Evolutionary conservation across 805 yeast genomes (phyloP), one percentile per base, ranked within the genome.

Genomic region (Ogataea paraovalis): DNA sequence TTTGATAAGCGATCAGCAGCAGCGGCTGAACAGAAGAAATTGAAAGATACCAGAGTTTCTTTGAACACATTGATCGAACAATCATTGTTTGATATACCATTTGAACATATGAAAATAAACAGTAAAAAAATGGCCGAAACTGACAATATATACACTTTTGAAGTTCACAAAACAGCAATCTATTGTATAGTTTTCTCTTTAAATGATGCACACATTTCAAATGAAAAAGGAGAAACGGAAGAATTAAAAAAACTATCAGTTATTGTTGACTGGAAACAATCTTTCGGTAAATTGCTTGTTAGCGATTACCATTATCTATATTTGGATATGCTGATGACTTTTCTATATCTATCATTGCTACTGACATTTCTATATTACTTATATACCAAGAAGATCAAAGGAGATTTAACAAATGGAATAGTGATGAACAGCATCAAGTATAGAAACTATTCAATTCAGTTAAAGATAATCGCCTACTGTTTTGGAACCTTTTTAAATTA

Each of bases 201-300:
- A 12, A 52, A 57, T 1, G 44, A 22, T 20, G 44, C 46, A 16
- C 25, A 20, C 49, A 42, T 13, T 37, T 10, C 9, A 22, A 22
- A 13, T n/a, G 5, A 14, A 39, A 14, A 10, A 20, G 23, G 34
- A 4, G 50, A 44, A 14, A 44, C 39, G 13, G 33, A 13, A 13
- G 40, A 30, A 14, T 30, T 30, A 14, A 2, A 42, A 43, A 43
- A 46, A n/a, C 18, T 60, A 8, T 20, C 38, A 1, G 57, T 61
- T 16, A 43, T 42, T 18, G 56, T 64, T 23, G 64, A 59, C 41
- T 66, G 70, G 70, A 52, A 47, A n/a, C 70, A 66, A 48, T 51
- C 64, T 6, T 64, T 52, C 48, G 70, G 70, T 28, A 43, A 50
- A 33, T 51, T 66, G 33, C 39, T 61, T n/a, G 58, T 57, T 4